Percentiles rank a stretch among this genome's conserved stretches.
phyloP scores from a whole-genome alignment of 352 stramenopile species.

The Pythium phragmiticola region DNA sequence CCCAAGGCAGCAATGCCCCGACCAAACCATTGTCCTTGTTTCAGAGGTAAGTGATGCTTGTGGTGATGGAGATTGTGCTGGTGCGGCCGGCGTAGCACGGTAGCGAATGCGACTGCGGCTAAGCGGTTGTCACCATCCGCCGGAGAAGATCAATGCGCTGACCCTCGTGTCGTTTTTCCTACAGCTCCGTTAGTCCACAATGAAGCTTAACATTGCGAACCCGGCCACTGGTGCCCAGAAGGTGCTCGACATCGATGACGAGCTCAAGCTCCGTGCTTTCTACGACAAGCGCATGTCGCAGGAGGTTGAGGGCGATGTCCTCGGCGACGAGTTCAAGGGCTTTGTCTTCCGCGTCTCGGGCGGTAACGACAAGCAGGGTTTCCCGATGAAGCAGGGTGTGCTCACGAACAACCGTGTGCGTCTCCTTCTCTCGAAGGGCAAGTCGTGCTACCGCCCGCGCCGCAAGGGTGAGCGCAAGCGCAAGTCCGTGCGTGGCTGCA shows the following conservation, averaged over 20 bases:
- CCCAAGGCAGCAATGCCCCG: background rate
- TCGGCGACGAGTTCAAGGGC: slow-evolving; percentile 99
- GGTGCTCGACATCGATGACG: slow-evolving; percentile 99
- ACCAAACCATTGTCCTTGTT: slow-evolving; percentile 36
- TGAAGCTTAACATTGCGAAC: slow-evolving; percentile 99
- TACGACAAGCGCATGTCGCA: slow-evolving; percentile 99
- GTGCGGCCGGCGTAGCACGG: background rate
- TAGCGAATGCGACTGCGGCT: background rate
- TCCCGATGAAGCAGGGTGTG: slow-evolving; percentile 99
- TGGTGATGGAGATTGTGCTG: background rate
- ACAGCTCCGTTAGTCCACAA: slow-evolving; percentile 40
- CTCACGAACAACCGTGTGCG: slow-evolving; percentile 98
- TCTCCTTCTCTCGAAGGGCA: slow-evolving; percentile 97
- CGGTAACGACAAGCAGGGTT: slow-evolving; percentile 99
- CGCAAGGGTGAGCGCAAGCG: slow-evolving; percentile 97
- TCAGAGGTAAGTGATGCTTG: slow-evolving; percentile 30
- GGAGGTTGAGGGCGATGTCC: slow-evolving; percentile 97
- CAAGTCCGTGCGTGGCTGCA: slow-evolving; percentile 99
- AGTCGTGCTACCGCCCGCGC: slow-evolving; percentile 96
- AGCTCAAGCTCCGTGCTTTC: slow-evolving; percentile 98
- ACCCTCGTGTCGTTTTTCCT: slow-evolving; percentile 8
- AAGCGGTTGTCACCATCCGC: background rate
- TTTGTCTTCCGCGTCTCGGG: slow-evolving; percentile 99
- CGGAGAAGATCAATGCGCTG: slow-evolving; percentile 10
- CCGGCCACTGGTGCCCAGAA: slow-evolving; percentile 98